Conservation (phyloP, 176 grass and related monocot genomes). For the Oryza longistaminata region DNA sequence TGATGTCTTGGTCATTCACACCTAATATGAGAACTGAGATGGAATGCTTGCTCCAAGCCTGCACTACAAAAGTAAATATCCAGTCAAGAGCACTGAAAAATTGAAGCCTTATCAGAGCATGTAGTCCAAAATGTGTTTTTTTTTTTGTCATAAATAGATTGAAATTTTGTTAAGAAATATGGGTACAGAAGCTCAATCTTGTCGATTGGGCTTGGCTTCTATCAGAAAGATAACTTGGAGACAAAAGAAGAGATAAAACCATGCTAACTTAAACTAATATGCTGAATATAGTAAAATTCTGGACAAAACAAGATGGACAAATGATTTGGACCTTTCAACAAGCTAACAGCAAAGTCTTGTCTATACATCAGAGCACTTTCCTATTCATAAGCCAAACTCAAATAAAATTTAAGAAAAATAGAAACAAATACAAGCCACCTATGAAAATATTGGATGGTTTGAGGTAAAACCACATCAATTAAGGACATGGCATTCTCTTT, state of each 20-base stretch:
- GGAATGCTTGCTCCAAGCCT: conserved; percentile 8
- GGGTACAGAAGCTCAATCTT: background rate
- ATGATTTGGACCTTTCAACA: conserved; percentile 21
- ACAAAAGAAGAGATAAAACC: background rate
- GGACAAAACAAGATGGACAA: background rate
- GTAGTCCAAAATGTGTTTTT: background rate
- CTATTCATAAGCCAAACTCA: background rate
- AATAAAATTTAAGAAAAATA: background rate
- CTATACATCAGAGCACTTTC: background rate
- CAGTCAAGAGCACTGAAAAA: conserved; percentile 8
- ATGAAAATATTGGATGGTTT: background rate
- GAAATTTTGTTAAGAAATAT: background rate
- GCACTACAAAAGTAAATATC: background rate
- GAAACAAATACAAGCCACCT: too few species aligned
- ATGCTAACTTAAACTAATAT: background rate
- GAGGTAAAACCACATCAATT: background rate
- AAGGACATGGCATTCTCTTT: background rate
- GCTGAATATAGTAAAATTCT: background rate
- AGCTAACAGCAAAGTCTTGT: background rate
- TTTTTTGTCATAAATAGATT: too few species aligned
- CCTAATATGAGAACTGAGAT: background rate
- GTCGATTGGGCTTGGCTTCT: background rate
- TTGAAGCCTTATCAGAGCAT: background rate
- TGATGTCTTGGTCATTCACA: background rate
- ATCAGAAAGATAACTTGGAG: background rate